Evolutionary conservation across 495 filamentous ascomycete species (phyloP), one percentile per base, ranked within the genome.

Genomic region (Polyplosphaeria fusca): DNA sequence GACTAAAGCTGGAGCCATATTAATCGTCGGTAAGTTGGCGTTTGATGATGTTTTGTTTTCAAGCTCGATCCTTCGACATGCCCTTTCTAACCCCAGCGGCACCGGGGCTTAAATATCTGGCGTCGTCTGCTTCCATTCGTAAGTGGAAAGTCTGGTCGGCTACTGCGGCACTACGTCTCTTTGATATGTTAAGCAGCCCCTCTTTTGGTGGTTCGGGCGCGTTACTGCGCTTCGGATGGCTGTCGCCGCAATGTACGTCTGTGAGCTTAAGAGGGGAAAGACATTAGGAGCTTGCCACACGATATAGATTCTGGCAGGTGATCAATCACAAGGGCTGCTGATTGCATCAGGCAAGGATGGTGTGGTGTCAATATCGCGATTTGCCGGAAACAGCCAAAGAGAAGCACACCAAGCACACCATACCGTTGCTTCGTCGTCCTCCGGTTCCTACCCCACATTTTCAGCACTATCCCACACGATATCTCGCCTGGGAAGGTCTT

Each of bases 1-100:
- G 39, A 70, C 55, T 22, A 67, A 57, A 59, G 61, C 64, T 38
- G 68, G 66, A 40, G 68, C 68, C 68, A 70, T 70, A 28, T 18
- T n/a, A n/a, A 35, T 9, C 9, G 30, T 9, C n/a, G 7, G 7
- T n/a, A 35, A n/a, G 30, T 35, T n/a, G 30, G 30, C n/a, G 30
- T 35, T 35, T 7, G 30, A 9, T 35, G 30, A 35, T 35, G 30
- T 7, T 35, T 35, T 51, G 39, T 41, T 47, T 46, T 32, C n/a
- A n/a, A n/a, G n/a, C n/a, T n/a, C n/a, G n/a, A n/a, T n/a, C n/a
- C n/a, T n/a, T n/a, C n/a, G n/a, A n/a, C n/a, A n/a, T n/a, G n/a
- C n/a, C n/a, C n/a, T n/a, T n/a, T n/a, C n/a, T n/a, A n/a, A n/a
- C n/a, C n/a, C n/a, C n/a, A n/a, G n/a, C n/a, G n/a, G n/a, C n/a